A percentile compares a stretch with the other conserved stretches of the same genome.
Conservation (phyloP, 192 early-diverging fungal genomes). For the Pilobolus umbonatus region DNA sequence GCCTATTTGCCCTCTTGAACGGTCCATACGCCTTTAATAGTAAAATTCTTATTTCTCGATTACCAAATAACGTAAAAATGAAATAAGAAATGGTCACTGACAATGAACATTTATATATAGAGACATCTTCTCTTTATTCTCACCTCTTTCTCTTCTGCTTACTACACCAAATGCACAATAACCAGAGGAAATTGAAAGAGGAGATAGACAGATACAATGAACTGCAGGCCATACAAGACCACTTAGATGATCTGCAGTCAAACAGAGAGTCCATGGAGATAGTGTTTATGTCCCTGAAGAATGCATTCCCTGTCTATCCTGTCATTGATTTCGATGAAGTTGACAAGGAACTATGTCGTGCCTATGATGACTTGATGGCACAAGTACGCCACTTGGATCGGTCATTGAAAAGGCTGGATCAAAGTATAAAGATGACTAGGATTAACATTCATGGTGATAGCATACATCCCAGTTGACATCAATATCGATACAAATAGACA, state of each 20-base stretch:
- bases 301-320: slow-evolving; percentile 5
- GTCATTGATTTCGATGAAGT: slow-evolving; percentile 4
- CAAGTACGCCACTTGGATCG: slow-evolving; percentile 11
- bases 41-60: too few relatives aligned
- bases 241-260: slow-evolving; percentile 3
- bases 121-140: neutral
- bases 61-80: too few relatives aligned
- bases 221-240: neutral
- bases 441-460: neutral
- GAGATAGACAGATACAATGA: neutral
- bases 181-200: too few relatives aligned
- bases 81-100: neutral
- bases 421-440: neutral
- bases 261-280: slow-evolving; percentile 9
- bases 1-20: too few relatives aligned
- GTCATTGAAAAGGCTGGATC: slow-evolving; percentile 2
- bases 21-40: too few relatives aligned
- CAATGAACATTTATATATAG: neutral
- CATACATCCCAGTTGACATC: too few relatives aligned
- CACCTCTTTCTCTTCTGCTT: too few relatives aligned
- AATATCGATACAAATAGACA: too few relatives aligned
- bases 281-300: slow-evolving; percentile 4
- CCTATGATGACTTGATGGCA: slow-evolving; percentile 13
- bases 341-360: slow-evolving; percentile 10
- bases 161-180: too few relatives aligned